Base-by-base conservation (phyloP, 345 rosid genomes). In the Linum usitatissimum region DNA sequence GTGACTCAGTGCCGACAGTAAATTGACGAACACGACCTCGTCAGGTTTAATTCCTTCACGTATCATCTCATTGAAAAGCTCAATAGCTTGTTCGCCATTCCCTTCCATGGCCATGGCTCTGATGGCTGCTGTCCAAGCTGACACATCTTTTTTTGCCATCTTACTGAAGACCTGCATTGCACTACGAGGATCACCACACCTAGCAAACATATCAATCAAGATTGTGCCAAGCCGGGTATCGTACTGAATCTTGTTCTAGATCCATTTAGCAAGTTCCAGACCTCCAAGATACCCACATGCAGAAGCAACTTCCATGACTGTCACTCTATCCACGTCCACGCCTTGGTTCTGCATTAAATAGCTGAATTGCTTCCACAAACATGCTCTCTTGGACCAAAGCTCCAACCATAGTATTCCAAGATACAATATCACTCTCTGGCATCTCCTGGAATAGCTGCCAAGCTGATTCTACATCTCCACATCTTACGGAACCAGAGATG, bases 41-140 rank as follows among this genome's bases (percentile, higher is more conserved):
- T 83, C 88, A 3, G 89, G 85, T 66, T 80, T 82, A 60, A 78
- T 60, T 14, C 85, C 85, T 71, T 77, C 78, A 36, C 30, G 19
- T 55, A 81, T 70, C 86, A 86, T 81, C 70, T 77, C 71, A 58
- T 68, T 36, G 68, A 81, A 81, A 61, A 86, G 83, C 64, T 77
- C 75, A 34, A 83, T 60, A 1, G 89, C 85, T 30, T 38, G 61
- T 57, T 65, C 40, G 1, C 85, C 83, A 3, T 76, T 74, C 67
- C 92, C 89, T 57, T 79, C 70, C 64, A 78, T 76, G 48, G 89
- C 85, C 83, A 77, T 86, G 5, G 78, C 79, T 60, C 85, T 73
- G 23, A 86, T 81, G 66, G 83, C 86, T 12, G 83, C 87, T 57
- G 89, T 86, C 92, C 92, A 83, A 64, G 92, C 85, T 5, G 84